Base-by-base conservation (phyloP, 257 asterid species). In the Solanum arcanum region DNA sequence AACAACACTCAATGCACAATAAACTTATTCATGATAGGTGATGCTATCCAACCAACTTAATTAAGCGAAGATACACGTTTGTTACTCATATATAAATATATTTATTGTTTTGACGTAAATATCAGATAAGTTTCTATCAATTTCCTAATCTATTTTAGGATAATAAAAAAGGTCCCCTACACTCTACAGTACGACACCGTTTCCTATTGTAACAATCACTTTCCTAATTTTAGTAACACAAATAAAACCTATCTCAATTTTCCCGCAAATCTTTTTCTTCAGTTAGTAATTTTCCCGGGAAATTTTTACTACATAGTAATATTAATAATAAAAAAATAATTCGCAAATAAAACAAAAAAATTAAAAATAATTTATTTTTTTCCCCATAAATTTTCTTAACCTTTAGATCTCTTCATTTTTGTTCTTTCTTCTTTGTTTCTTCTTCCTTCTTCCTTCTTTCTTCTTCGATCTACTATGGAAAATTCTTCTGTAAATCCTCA, bases 251-350 rank as follows among this genome's bases (percentile, higher is more conserved):
- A 14, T 20, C 84, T 70, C 47, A 87, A 87, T 88, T 88, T 91
- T 90, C 89, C 82, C 92, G 91, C 90, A 90, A 87, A 76, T 47
- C n/a, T 35, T 21, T 21, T 29, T 21, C 31, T 35, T 70, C 83
- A 70, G 83, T 85, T 86, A 73, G 75, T 89, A 37, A 74, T n/a
- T 88, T 88, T 90, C 90, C 93, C 93, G 92, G 92, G 89, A 91
- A 89, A 83, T 23, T 83, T 88, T 90, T 25, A 56, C 87, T 37
- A 75, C 23, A 42, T n/a, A 56, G 70, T 86, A 42, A 25, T 9
- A 46, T 44, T 27, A 70, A 69, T 9, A 46, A 27, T 27, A 70
- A 69, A 64, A 85, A 49, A 66, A 69, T 16, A 66, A 85, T 39
- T 35, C 56, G 9, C 72, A 72, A 72, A 31, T 31, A 86, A 44